Conservation (phyloP, 768 basidiomycete genomes). For the Ephemerocybe angulata region DNA sequence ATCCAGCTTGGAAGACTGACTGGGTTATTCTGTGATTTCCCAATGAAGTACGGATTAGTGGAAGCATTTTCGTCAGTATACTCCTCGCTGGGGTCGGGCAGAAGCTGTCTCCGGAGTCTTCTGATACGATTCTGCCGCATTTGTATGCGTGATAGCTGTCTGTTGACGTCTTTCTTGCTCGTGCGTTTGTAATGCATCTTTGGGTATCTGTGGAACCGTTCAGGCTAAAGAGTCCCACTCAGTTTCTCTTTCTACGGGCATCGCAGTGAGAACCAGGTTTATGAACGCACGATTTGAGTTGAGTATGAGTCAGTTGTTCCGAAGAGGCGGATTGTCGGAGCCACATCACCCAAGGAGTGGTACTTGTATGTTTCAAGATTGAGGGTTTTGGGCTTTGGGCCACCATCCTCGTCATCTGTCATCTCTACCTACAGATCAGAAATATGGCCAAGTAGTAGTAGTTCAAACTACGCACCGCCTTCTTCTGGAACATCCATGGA, state of each 20-base stretch:
- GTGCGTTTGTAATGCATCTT: not conserved
- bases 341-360: slow-evolving; percentile 37
- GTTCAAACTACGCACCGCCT: too few species aligned
- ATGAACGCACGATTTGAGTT: slow-evolving; percentile 33
- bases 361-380: slow-evolving; percentile 35
- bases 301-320: slow-evolving; percentile 40
- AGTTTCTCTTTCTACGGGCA: not conserved
- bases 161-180: not conserved
- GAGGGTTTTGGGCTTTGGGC: slow-evolving; percentile 21
- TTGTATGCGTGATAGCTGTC: not conserved
- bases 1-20: not conserved
- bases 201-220: not conserved
- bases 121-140: not conserved
- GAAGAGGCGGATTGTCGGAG: slow-evolving; percentile 20
- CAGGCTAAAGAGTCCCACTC: not conserved
- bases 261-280: not conserved
- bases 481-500: too few species aligned
- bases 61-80: not conserved
- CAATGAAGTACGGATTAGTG: not conserved
- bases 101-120: not conserved
- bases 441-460: too few species aligned
- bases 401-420: too few species aligned
- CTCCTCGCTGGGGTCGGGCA: not conserved
- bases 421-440: too few species aligned
- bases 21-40: not conserved